Base-by-base conservation (phyloP, 768 basidiomycete genomes). In the Termitomyces titanicus region DNA sequence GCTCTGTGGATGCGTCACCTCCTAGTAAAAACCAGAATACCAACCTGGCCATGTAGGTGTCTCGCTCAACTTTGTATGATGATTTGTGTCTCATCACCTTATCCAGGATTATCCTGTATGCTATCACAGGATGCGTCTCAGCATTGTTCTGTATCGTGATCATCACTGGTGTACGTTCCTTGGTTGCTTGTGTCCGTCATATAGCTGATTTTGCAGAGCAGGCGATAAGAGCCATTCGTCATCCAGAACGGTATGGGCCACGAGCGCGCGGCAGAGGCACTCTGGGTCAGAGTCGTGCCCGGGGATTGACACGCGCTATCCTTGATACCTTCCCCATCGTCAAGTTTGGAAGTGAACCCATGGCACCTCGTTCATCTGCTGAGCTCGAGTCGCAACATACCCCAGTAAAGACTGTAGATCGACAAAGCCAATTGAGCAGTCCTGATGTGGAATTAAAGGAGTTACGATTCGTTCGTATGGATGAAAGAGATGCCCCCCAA, bases 301-400 rank as follows among this genome's bases (percentile, higher is more conserved):
- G 82, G n/a, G 94, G 94, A 7, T 78, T 98, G 48, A 89, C 92
- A 1, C 85, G 92, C 18, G 96, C 96, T 18, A 94, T 98, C 54
- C 76, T 98, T 52, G 95, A 98, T 62, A 97, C 94, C 3, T 98
- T 98, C 74, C 94, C 95, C 4, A 74, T 97, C 58, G 86, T 96
- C 71, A 93, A 94, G 68, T 98, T 94, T 63, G 83, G 84, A 24
- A 63, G 55, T 33, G 61, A 49, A 44, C 40, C 59, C 7, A 29
- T 49, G 18, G 35, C 43, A 6, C 25, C 52, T 22, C n/a, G 47
- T 29, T 20, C 29, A 20, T 31, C 45, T 15, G 10, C 50, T 12
- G 55, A 57, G 24, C 43, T 50, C 5, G 51, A 27, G 31, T 24
- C 43, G 17, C 52, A 50, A 35, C 17, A 45, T 38, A 51, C 15